Evolutionary conservation across 371 early-diverging fungal genomes (phyloP).

Genomic region (Circinella umbellata): DNA sequence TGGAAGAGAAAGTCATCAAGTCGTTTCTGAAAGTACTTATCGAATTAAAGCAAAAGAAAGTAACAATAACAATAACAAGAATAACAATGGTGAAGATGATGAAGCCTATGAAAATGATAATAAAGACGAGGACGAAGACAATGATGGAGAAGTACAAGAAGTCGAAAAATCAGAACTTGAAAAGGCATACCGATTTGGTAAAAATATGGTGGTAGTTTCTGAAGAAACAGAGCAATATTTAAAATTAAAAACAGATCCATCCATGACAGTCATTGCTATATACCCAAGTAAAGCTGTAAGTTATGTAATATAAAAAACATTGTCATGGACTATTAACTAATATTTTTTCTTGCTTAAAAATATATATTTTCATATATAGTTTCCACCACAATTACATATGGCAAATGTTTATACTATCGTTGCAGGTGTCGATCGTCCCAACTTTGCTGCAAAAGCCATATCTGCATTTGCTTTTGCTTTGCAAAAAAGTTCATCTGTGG

Average conservation of each 20-base stretch:
- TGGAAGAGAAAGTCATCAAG: slow-evolving; percentile 43
- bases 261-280: slow-evolving; percentile 68
- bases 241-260: slow-evolving; percentile 59
- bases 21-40: slow-evolving; percentile 53
- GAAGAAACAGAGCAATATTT: slow-evolving; percentile 63
- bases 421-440: slow-evolving; percentile 24
- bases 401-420: slow-evolving; percentile 57
- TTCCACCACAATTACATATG: slow-evolving; percentile 22
- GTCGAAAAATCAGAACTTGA: slow-evolving; percentile 20
- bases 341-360: not conserved
- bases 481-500: slow-evolving; percentile 48
- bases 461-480: slow-evolving; percentile 62
- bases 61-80: slow-evolving; percentile 4
- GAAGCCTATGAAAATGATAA: slow-evolving; percentile 16
- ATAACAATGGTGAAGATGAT: slow-evolving; percentile 20
- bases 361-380: not conserved
- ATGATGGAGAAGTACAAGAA: slow-evolving; percentile 21
- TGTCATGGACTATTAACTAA: no score
- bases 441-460: slow-evolving; percentile 46
- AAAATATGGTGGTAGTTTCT: slow-evolving; percentile 65
- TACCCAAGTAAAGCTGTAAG: slow-evolving; percentile 45
- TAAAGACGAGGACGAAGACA: slow-evolving; percentile 29
- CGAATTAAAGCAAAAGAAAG: slow-evolving; percentile 18
- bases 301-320: not conserved
- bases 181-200: slow-evolving; percentile 74